These are phyloP conservation scores for Oxyria digyna DNA, from an alignment of 148 eudicot species.

Conservation along the genomic window DNA sequence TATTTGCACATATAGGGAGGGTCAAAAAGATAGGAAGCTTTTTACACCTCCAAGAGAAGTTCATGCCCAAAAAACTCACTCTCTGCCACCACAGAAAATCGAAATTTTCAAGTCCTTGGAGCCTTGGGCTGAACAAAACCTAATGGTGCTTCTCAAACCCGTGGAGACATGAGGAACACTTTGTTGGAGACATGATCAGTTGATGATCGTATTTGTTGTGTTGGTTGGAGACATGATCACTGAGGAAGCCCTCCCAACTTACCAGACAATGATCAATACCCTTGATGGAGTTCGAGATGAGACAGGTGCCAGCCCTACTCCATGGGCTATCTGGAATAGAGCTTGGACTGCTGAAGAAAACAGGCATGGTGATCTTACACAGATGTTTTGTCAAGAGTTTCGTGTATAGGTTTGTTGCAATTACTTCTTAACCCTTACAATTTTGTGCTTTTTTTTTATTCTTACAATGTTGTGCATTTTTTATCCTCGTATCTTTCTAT, in stretches of 20 bases:
- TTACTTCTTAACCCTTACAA: no score
- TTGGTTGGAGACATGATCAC: slow-evolving; percentile 46
- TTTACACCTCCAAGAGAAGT: slow-evolving; percentile 31
- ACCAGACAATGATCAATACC: slow-evolving; percentile 37
- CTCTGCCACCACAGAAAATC: slow-evolving; percentile 35
- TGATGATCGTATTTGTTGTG: no score
- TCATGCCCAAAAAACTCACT: slow-evolving; percentile 29
- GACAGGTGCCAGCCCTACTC: slow-evolving; percentile 34
- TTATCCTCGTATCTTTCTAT: no score
- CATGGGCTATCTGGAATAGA: slow-evolving; percentile 40
- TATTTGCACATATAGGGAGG: not conserved
- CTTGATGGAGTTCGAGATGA: slow-evolving; percentile 41
- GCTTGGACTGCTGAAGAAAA: slow-evolving; percentile 49
- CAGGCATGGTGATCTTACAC: slow-evolving; percentile 38
- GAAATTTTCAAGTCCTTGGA: slow-evolving; percentile 36
- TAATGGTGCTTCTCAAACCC: slow-evolving; percentile 27
- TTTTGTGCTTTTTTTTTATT: no score
- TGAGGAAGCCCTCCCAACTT: slow-evolving; percentile 45
- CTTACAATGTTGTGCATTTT: no score
- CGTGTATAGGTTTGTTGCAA: no score
- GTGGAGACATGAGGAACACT: slow-evolving; percentile 34
- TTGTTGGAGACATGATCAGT: no score
- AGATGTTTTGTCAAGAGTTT: no score
- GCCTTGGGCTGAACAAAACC: slow-evolving; percentile 32
- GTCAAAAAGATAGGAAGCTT: slow-evolving; percentile 15